Percentiles rank a stretch among this genome's conserved stretches.
phyloP scores from a whole-genome alignment of 805 yeast species.

The Kazachstania bromeliacearum region DNA sequence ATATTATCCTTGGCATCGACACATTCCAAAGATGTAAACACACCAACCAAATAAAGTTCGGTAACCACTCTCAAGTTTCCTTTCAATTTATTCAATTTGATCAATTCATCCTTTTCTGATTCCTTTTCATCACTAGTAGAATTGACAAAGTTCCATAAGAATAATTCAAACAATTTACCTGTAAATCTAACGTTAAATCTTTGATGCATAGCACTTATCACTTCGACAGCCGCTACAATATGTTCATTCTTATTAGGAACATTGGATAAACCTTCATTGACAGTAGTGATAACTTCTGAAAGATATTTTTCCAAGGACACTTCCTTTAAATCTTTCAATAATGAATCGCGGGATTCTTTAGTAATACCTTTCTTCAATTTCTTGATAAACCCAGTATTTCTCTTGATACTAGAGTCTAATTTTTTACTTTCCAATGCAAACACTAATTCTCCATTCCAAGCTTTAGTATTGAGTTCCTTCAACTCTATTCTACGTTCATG shows the following conservation, averaged over 20 bases:
- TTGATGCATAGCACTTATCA: slow-evolving; percentile 67
- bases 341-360: slow-evolving; percentile 38
- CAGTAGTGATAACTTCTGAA: slow-evolving; percentile 54
- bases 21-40: slow-evolving; percentile 41
- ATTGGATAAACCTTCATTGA: slow-evolving; percentile 51
- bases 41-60: slow-evolving; percentile 50
- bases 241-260: slow-evolving; percentile 45
- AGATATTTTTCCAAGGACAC: slow-evolving; percentile 66
- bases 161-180: slow-evolving; percentile 35
- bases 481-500: slow-evolving; percentile 22
- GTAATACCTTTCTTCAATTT: slow-evolving; percentile 50
- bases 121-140: slow-evolving; percentile 18
- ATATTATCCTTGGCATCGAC: slow-evolving; percentile 31
- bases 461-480: slow-evolving; percentile 34
- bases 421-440: slow-evolving; percentile 26
- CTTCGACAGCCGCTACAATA: slow-evolving; percentile 51
- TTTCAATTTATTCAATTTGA: slow-evolving; percentile 36
- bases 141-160: slow-evolving; percentile 34
- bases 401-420: slow-evolving; percentile 70
- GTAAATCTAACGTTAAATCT: slow-evolving; percentile 53
- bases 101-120: slow-evolving; percentile 37
- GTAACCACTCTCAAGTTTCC: slow-evolving; percentile 41
- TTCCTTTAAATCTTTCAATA: slow-evolving; percentile 52
- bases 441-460: slow-evolving; percentile 46
- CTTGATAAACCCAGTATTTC: slow-evolving; percentile 70